A percentile compares a stretch with the other conserved stretches of the same genome.
Evolutionary conservation across 2,329 filamentous ascomycete species (phyloP).

Genomic region (Domatiomyces catenatus): DNA sequence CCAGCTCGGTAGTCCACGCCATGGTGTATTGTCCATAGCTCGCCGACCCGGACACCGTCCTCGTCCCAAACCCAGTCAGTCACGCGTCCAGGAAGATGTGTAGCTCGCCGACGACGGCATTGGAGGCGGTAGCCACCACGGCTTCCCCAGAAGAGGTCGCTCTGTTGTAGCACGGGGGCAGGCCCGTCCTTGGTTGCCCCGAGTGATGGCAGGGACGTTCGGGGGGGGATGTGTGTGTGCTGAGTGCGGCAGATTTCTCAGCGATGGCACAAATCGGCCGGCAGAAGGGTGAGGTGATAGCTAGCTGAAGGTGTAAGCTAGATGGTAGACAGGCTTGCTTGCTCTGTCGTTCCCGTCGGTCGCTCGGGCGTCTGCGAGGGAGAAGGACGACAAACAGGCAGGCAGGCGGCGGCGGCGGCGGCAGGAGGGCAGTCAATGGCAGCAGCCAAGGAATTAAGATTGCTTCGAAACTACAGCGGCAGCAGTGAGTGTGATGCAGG

Average conservation of each 20-base stretch:
- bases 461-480: background rate
- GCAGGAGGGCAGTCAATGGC: background rate
- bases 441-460: background rate
- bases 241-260: background rate
- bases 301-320: background rate
- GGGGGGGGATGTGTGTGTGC: background rate
- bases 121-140: background rate
- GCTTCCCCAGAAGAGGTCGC: background rate
- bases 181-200: background rate
- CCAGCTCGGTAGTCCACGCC: background rate
- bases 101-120: background rate
- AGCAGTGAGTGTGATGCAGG: background rate
- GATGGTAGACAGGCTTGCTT: background rate
- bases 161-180: background rate
- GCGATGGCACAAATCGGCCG: too few species aligned
- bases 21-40: background rate
- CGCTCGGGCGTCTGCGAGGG: background rate
- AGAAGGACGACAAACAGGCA: background rate
- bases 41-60: background rate
- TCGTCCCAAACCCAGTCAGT: background rate
- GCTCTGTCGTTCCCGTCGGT: background rate
- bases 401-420: too few species aligned
- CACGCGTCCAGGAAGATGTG: background rate
- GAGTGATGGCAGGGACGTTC: background rate
- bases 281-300: background rate